These are phyloP conservation scores for Pilasporangium apinafurcum DNA, from an alignment of 352 stramenopile genomes.

Conservation along the genomic window DNA sequence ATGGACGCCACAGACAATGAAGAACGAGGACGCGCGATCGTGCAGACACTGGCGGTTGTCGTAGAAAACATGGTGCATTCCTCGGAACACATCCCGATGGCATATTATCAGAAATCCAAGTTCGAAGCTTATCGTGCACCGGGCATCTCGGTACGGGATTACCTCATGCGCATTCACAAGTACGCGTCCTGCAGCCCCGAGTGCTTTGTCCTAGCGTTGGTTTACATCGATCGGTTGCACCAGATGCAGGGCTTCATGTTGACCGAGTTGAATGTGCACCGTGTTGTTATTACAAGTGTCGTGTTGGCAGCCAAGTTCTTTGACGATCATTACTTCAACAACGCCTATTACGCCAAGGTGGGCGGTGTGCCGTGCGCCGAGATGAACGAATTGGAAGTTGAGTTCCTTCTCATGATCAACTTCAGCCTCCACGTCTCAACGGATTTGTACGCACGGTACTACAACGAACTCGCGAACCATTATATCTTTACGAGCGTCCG, in stretches of 20 bases:
- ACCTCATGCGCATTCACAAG: conserved; percentile 93
- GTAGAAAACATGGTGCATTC: conserved; percentile 76
- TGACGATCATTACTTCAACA: conserved; percentile 99
- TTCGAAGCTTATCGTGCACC: conserved; percentile 82
- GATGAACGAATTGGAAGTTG: conserved; percentile 98
- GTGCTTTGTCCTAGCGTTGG: conserved; percentile 98
- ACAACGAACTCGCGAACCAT: conserved; percentile 85
- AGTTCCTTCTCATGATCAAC: conserved; percentile 98
- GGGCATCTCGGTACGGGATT: conserved; percentile 79
- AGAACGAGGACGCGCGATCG: conserved; percentile 69
- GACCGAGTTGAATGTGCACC: conserved; percentile 97
- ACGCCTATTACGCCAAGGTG: conserved; percentile 98
- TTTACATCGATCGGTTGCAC: conserved; percentile 99
- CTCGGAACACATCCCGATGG: conserved; percentile 40
- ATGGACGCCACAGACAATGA: conserved; percentile 58
- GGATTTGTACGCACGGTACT: conserved; percentile 89
- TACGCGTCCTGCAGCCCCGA: conserved; percentile 97
- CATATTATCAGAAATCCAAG: conserved; percentile 68
- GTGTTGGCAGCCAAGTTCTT: conserved; percentile 99
- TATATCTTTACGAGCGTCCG: conserved; percentile 66
- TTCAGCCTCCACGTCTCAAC: conserved; percentile 95
- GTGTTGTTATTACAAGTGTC: conserved; percentile 96
- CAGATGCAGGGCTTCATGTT: conserved; percentile 95
- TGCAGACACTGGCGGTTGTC: conserved; percentile 71
- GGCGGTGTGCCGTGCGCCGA: conserved; percentile 88